A percentile compares a stretch with the other conserved stretches of the same genome.
Evolutionary conservation across 2,329 filamentous ascomycete genomes (phyloP).

Genomic region (Ascocoryne sarcoides): DNA sequence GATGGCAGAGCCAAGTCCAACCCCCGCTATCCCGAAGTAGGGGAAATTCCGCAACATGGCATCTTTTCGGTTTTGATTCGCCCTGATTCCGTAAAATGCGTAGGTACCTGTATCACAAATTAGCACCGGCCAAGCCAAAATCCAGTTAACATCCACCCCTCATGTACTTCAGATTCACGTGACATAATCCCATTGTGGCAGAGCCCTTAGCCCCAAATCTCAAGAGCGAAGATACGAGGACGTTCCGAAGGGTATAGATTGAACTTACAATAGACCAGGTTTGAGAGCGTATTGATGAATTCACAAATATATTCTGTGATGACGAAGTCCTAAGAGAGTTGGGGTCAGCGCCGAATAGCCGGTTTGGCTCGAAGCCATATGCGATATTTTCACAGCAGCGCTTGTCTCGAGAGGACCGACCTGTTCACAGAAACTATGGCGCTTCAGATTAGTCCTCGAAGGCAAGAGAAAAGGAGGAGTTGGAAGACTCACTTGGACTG

Average conservation of each 20-base stretch:
- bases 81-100: conserved; percentile 24
- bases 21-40: conserved; percentile 35
- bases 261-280: not conserved
- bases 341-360: not conserved
- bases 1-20: conserved; percentile 34
- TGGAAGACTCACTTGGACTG: not conserved
- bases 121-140: too few species aligned
- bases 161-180: too few species aligned
- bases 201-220: too few species aligned
- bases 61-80: conserved; percentile 22
- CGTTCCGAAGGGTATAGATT: too few species aligned
- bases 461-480: not conserved
- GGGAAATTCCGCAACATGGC: conserved; percentile 28
- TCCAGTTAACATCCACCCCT: too few species aligned
- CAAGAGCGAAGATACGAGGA: too few species aligned
- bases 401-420: not conserved
- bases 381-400: not conserved
- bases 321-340: not conserved
- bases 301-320: not conserved
- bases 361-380: too few species aligned
- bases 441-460: not conserved
- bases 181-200: too few species aligned
- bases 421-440: not conserved
- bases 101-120: conserved; percentile 21
- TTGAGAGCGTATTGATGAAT: not conserved